Evolutionary conservation across 106 monocot genomes (phyloP), one percentile per base, ranked within the genome.

Genomic region (Phalaenopsis equestris): DNA sequence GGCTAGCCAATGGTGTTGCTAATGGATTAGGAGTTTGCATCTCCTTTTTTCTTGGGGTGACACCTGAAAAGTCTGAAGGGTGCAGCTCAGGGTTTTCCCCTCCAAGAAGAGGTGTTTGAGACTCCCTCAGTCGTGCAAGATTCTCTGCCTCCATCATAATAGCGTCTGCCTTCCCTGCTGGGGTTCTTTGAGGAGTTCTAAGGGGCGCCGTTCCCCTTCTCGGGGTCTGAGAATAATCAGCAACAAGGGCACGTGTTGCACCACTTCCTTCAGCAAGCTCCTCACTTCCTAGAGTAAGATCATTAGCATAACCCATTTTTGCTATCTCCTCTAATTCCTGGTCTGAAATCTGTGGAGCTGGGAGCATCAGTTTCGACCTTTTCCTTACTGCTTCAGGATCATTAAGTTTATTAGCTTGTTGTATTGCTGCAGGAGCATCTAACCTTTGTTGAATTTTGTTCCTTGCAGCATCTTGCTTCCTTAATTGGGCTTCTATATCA

Each of bases 71-170:
- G 82, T 98, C 98, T 42, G 94, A 94, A 55, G 98, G 98, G 75
- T 98, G 98, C 73, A 98, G 78, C 75, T 94, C 98, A 11, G 98
- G 98, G 78, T 98, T 98, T 57, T 94, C 92, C 9, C 98, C 98
- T 75, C 98, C 98, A 21, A 98, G 82, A 76, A 98, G 90, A 81
- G 98, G 98, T 30, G 98, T 98, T 77, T 98, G 98, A 56, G 98
- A 94, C 72, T 98, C 94, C 79, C 98, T 90, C 76, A 92, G 77
- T 45, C 98, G 90, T 41, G 98, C 98, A 80, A 94, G 92, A 79
- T 98, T 98, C 83, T 98, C 94, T 61, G 98, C 98, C 76, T 98
- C 98, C 98, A 98, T 98, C 98, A 98, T 98, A 45, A 98, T 88
- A 76, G 94, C 87, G 90, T 98, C 98, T 61, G 78, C 90, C 78